Evolutionary conservation across 306 rosid species (phyloP).

Genomic region (Fragaria iinumae): DNA sequence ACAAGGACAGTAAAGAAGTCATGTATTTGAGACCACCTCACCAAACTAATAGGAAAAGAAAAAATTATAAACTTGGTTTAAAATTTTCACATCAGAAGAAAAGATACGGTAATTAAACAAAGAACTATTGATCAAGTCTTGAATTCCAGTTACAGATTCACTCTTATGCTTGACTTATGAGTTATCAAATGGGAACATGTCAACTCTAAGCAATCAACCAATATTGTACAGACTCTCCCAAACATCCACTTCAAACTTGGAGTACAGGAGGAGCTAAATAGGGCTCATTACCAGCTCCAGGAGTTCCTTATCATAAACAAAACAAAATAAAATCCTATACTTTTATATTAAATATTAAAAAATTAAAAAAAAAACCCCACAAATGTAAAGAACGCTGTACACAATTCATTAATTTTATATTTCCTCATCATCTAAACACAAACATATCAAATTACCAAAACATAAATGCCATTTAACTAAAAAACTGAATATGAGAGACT

Average conservation of each 20-base stretch:
- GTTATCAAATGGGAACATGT: neutral
- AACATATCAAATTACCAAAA: neutral
- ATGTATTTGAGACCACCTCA: neutral
- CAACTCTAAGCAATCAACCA: neutral
- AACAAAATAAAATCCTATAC: neutral
- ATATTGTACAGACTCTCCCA: neutral
- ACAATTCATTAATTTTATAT: neutral
- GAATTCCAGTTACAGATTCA: neutral
- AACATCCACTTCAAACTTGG: neutral
- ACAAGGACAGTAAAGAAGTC: neutral
- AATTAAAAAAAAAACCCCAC: neutral
- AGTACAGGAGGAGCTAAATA: neutral
- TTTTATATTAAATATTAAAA: neutral
- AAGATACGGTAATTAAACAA: neutral
- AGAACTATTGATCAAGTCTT: neutral
- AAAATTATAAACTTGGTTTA: neutral
- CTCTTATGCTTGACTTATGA: neutral
- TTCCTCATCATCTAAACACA: conserved; percentile 1
- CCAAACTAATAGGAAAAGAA: neutral
- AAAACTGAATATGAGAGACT: conserved; percentile 36
- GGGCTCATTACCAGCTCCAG: neutral
- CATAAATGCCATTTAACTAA: neutral
- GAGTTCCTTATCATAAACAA: neutral
- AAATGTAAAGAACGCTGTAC: neutral
- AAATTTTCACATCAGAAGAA: neutral